Evolutionary conservation across 1,139 yeast species (phyloP), one percentile per base, ranked within the genome.

Genomic region (Geotrichum phurueaensis): DNA sequence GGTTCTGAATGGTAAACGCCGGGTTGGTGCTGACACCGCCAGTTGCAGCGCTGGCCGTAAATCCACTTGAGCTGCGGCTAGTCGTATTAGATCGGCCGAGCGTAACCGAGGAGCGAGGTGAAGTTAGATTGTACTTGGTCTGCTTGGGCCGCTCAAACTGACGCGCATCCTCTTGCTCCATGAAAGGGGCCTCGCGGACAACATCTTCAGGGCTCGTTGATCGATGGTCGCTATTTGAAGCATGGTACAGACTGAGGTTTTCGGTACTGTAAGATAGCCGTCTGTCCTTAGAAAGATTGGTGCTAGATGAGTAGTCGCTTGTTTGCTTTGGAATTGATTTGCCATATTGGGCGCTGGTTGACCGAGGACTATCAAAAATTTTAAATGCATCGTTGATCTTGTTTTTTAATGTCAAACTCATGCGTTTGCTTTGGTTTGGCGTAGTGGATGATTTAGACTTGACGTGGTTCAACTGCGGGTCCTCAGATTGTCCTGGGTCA

Each of bases 1-100:
- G 78, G 67, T 83, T 79, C 71, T 87, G 95, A 60, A 89, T 63
- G 25, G 60, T 31, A 58, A 59, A 54, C 43, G 64, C 60, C 23
- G 66, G 63, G 58, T 65, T 47, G 55, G 62, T 33, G 29, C 58
- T 60, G 25, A 60, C 49, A 5, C 62, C 55, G 52, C 65, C 36
- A 49, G 63, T 52, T 60, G 61, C 57, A 49, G 51, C 12, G 59
- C 57, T 43, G 51, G 55, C 56, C 53, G 56, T 49, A 15, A 33
- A 33, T 20, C 27, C 56, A 15, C 23, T 27, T 27, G 54, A 51
- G 31, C 29, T 27, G 5, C 58, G 52, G 12, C 33, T 27, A 18
- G 47, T 47, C 20, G 27, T 33, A 15, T 25, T 27, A n/a, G 51
- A 49, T 13, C 53, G 47, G 20, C 60, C 55, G 18, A 58, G 53